These are phyloP conservation scores for Triticum timopheevii DNA, from an alignment of 176 grass and related monocot genomes.

Conservation along the genomic window DNA sequence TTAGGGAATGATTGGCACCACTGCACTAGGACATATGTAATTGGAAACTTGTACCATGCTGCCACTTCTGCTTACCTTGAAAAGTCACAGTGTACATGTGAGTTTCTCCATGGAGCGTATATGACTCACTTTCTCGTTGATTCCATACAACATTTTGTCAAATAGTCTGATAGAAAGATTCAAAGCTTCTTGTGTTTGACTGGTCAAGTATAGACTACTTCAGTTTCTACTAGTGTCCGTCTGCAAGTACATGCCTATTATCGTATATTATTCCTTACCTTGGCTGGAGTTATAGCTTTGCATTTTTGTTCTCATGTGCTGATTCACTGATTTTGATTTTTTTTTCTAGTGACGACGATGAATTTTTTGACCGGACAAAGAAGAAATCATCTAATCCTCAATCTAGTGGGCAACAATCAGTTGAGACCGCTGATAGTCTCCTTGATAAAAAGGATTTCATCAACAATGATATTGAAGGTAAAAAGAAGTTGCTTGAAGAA, in stretches of 20 bases:
- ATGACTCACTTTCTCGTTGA: background rate
- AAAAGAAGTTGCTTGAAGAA: conserved; percentile 71
- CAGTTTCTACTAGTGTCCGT: background rate
- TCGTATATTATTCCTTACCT: background rate
- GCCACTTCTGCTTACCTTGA: background rate
- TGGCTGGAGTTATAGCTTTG: background rate
- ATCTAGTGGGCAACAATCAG: conserved; percentile 59
- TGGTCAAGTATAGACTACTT: background rate
- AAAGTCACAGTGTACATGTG: background rate
- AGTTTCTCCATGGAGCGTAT: background rate
- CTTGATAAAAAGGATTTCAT: conserved; percentile 85
- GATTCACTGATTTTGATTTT: conserved; percentile 26
- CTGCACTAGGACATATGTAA: background rate
- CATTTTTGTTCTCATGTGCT: conserved; percentile 15
- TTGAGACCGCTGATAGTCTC: conserved; percentile 95
- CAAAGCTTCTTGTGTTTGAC: background rate
- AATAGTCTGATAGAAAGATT: background rate
- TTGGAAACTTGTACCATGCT: background rate
- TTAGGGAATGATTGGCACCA: background rate
- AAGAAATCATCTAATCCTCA: conserved; percentile 57
- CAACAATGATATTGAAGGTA: conserved; percentile 68
- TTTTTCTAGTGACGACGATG: conserved; percentile 82
- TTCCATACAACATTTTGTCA: background rate
- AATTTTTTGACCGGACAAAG: conserved; percentile 96
- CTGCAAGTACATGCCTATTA: conserved; percentile 10